phyloP scores from a whole-genome alignment of 805 yeast species.

The Starmerella vitae region DNA sequence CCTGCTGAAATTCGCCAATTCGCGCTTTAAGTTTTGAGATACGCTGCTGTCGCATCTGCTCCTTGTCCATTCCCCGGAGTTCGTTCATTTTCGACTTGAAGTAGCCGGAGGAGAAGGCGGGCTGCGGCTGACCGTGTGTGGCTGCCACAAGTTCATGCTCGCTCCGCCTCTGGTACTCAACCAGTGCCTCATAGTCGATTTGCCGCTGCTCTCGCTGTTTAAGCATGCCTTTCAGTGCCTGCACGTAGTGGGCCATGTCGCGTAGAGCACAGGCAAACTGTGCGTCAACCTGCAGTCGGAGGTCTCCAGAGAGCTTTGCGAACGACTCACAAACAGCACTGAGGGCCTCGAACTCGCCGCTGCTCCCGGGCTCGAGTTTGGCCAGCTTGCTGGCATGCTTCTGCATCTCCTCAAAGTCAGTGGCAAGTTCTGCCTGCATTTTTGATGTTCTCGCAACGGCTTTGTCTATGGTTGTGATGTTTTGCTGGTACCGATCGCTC shows the following conservation, averaged over 20 bases:
- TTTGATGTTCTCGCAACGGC: conserved; percentile 60
- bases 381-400: conserved; percentile 57
- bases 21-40: conserved; percentile 38
- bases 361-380: conserved; percentile 36
- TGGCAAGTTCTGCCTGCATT: conserved; percentile 57
- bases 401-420: conserved; percentile 60
- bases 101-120: conserved; percentile 35
- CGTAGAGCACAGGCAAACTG: conserved; percentile 70
- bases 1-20: conserved; percentile 37
- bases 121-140: conserved; percentile 31
- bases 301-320: conserved; percentile 32
- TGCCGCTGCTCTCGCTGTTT: conserved; percentile 83
- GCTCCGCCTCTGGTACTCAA: conserved; percentile 63
- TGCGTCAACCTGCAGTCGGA: conserved; percentile 50
- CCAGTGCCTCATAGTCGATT: conserved; percentile 75
- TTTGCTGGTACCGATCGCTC: conserved; percentile 73
- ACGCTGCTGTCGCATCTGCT: conserved; percentile 40
- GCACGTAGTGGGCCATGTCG: conserved; percentile 73
- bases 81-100: conserved; percentile 47
- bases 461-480: conserved; percentile 62
- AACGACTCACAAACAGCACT: conserved; percentile 36
- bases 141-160: conserved; percentile 47
- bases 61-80: conserved; percentile 49
- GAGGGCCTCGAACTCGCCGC: conserved; percentile 32
- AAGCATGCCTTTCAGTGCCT: conserved; percentile 50